These are phyloP conservation scores for Delphinella strobiligena DNA, from an alignment of 2,329 filamentous ascomycete species.

Conservation along the genomic window DNA sequence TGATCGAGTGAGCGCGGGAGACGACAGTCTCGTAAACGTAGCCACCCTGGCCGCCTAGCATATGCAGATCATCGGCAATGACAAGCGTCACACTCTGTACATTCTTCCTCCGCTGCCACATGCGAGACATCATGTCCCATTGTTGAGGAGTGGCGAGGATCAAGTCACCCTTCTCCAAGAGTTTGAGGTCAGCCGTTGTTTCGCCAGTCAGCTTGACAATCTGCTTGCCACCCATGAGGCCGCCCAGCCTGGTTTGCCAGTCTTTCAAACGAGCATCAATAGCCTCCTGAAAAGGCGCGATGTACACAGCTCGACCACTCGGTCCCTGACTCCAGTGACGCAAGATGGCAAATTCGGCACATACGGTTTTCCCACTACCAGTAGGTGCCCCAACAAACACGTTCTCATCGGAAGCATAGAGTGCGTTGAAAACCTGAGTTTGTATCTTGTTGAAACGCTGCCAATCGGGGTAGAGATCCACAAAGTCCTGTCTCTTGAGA, in stretches of 20 bases:
- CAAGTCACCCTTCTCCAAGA: constrained; percentile 76
- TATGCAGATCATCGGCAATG: constrained; percentile 89
- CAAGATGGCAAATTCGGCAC: constrained; percentile 85
- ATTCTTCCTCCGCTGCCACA: constrained; percentile 95
- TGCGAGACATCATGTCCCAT: constrained; percentile 90
- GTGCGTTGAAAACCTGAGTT: constrained; percentile 89
- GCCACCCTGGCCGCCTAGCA: constrained; percentile 75
- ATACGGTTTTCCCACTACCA: constrained; percentile 92
- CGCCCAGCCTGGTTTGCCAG: constrained; percentile 68
- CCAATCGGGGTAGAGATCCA: constrained; percentile 71
- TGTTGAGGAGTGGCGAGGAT: constrained; percentile 86
- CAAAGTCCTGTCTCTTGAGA: constrained; percentile 74
- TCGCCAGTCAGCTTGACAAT: constrained; percentile 92
- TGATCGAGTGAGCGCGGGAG: constrained; percentile 96
- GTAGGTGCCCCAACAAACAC: constrained; percentile 88
- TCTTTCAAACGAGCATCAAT: constrained; percentile 71
- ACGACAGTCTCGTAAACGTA: constrained; percentile 93
- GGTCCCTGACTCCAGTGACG: constrained; percentile 69
- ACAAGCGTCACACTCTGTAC: constrained; percentile 82
- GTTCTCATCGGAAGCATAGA: constrained; percentile 85
- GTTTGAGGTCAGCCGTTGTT: constrained; percentile 76
- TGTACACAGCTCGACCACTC: constrained; percentile 74
- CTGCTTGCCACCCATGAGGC: constrained; percentile 69
- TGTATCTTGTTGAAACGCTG: constrained; percentile 93
- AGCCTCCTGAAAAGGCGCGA: constrained; percentile 89